A percentile compares a stretch with the other conserved stretches of the same genome.
Evolutionary conservation across 2,329 filamentous ascomycete genomes (phyloP).

Genomic region (Fusarium humuli): DNA sequence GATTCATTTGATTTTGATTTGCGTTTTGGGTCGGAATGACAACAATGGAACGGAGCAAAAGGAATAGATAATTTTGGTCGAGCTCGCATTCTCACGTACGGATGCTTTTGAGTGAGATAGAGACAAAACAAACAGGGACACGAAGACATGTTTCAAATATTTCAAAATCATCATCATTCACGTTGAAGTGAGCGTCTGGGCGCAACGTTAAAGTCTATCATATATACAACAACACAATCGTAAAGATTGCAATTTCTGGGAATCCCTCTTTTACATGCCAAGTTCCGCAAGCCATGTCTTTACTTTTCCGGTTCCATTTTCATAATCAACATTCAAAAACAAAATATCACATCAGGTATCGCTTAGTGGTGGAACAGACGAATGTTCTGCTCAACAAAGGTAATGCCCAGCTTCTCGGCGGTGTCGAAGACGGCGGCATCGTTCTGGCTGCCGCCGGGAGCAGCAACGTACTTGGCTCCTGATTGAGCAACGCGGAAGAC

Average conservation of each 20-base stretch:
- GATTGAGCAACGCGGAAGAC: slow-evolving; percentile 91
- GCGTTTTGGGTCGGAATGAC: slow-evolving; percentile 4
- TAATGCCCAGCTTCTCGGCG: slow-evolving; percentile 90
- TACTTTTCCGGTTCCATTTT: slow-evolving; percentile 28
- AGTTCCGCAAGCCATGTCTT: not conserved
- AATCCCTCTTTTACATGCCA: slow-evolving; percentile 18
- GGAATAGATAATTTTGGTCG: slow-evolving; percentile 15
- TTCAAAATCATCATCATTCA: slow-evolving; percentile 41
- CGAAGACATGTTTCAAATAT: slow-evolving; percentile 5
- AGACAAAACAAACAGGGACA: not conserved
- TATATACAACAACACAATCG: slow-evolving; percentile 36
- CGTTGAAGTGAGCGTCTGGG: slow-evolving; percentile 40
- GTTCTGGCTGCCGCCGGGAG: slow-evolving; percentile 90
- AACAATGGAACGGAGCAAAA: slow-evolving; percentile 29
- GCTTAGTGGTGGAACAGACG: slow-evolving; percentile 56
- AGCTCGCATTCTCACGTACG: slow-evolving; percentile 5
- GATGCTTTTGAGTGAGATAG: slow-evolving; percentile 18
- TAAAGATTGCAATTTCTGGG: slow-evolving; percentile 31
- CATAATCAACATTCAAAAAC: slow-evolving; percentile 2
- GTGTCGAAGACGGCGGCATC: slow-evolving; percentile 86
- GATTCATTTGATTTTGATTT: slow-evolving; percentile 28
- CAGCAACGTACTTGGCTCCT: slow-evolving; percentile 95
- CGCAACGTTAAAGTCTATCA: slow-evolving; percentile 43
- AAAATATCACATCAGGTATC: slow-evolving; percentile 33
- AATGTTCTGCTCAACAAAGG: slow-evolving; percentile 94